Evolutionary conservation across 2,329 filamentous ascomycete genomes (phyloP), one percentile per base, ranked within the genome.

Genomic region (Diaporthe capsici): DNA sequence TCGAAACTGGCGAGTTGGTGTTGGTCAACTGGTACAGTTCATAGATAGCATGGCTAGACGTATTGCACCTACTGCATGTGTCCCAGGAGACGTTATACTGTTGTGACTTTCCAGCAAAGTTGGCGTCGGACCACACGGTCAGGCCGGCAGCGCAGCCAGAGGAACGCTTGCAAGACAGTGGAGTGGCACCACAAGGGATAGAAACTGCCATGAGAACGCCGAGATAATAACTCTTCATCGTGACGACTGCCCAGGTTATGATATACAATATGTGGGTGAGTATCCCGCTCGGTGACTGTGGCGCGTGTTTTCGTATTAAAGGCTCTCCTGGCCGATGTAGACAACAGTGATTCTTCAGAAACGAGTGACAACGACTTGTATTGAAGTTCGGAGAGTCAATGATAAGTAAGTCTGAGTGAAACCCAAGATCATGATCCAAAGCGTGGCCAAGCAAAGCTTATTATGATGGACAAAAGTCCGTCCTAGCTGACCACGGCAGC

Each of bases 11-110:
- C 42, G 13, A 17, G 3, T 0, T 5, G 3, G 8, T 25, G 12
- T 72, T 34, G 49, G 58, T 10, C 1, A 9, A 4, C 13, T 7
- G 9, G 4, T 39, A n/a, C 20, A 2, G 3, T 2, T 44, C 1
- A 28, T n/a, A 4, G 3, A 58, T 13, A 13, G 12, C 12, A 28
- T 2, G 8, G 6, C 7, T 4, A 13, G 22, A 9, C 22, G 28
- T 20, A 1, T 1, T 9, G 2, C 6, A n/a, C 71, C 17, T 74
- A 76, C 75, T 67, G 65, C 75, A 76, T 42, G 75, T 74, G 22
- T 76, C 68, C 39, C 55, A 71, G 3, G 75, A 65, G 37, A 76
- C 72, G 51, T 74, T 74, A 28, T 76, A 74, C n/a, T 74, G 75
- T 2, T 67, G n/a, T n/a, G 57, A 51, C 0, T 3, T 71, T n/a